Conservation (phyloP, 1,284 basidiomycete genomes). For the Moniliella sp. region DNA sequence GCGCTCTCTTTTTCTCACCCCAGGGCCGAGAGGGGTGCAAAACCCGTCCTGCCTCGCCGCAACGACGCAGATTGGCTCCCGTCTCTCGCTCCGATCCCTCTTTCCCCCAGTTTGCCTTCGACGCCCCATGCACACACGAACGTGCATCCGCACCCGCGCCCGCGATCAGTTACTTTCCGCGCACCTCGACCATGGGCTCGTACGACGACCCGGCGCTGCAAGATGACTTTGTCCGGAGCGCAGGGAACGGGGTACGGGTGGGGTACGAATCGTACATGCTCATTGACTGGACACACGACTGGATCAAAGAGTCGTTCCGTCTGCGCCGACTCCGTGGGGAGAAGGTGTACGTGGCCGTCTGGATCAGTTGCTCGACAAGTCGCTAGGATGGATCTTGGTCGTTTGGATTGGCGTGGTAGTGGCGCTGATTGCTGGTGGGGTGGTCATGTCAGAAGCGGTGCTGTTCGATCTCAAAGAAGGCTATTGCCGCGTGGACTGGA, state of each 20-base stretch:
- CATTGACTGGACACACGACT: slow-evolving; percentile 35
- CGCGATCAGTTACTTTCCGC: no score
- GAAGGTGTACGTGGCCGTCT: slow-evolving; percentile 45
- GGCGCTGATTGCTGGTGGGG: slow-evolving; percentile 50
- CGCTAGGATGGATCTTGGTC: slow-evolving; percentile 63
- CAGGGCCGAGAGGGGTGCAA: no score
- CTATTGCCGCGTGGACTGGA: slow-evolving; percentile 52
- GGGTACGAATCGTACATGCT: slow-evolving; percentile 26
- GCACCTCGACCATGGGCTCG: no score
- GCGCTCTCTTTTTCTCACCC: no score
- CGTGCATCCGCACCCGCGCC: no score
- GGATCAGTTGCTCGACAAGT: slow-evolving; percentile 54
- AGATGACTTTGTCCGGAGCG: slow-evolving; percentile 1
- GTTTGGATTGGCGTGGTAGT: slow-evolving; percentile 41
- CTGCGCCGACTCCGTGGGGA: slow-evolving; percentile 24
- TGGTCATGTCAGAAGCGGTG: slow-evolving; percentile 66
- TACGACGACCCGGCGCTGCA: slow-evolving; percentile 2
- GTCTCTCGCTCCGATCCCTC: no score
- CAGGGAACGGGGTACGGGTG: slow-evolving; percentile 14
- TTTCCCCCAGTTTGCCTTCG: no score
- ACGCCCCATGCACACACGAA: no score
- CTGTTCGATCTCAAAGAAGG: slow-evolving; percentile 88
- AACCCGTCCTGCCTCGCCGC: no score
- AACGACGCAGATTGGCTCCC: no score
- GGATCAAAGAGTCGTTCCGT: slow-evolving; percentile 34